Conservation (phyloP, 441 rosid genomes). For the Corymbia citriodora region DNA sequence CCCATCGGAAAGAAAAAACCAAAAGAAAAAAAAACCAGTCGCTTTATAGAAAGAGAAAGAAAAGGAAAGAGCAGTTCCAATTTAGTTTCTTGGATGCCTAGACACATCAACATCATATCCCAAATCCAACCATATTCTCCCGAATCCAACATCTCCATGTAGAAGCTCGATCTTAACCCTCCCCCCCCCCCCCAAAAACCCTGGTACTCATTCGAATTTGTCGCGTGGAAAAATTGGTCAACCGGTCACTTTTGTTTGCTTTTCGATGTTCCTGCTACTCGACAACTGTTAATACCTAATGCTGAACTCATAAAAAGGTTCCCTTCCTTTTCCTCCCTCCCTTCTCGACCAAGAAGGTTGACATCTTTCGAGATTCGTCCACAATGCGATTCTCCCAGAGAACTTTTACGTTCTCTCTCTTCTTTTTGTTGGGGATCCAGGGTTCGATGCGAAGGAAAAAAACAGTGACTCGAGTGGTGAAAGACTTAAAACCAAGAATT, state of each 20-base stretch:
- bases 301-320: background rate
- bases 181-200: background rate
- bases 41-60: slow-evolving; percentile 4
- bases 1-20: slow-evolving; percentile 29
- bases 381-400: background rate
- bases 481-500: background rate
- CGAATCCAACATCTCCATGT: background rate
- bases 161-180: background rate
- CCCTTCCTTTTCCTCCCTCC: background rate
- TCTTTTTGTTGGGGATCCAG: background rate
- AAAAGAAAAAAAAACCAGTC: slow-evolving; percentile 9
- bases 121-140: background rate
- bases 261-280: background rate
- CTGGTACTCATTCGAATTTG: background rate
- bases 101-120: background rate
- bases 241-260: background rate
- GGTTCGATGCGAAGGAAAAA: background rate
- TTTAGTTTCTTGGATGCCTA: slow-evolving; percentile 24
- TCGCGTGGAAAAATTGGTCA: background rate
- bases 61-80: slow-evolving; percentile 13
- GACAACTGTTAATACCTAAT: background rate
- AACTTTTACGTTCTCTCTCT: background rate
- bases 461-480: background rate
- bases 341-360: background rate
- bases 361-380: background rate